Evolutionary conservation across 164 flowering plant species (phyloP), one percentile per base, ranked within the genome.

Genomic region (Magnolia officinalis): DNA sequence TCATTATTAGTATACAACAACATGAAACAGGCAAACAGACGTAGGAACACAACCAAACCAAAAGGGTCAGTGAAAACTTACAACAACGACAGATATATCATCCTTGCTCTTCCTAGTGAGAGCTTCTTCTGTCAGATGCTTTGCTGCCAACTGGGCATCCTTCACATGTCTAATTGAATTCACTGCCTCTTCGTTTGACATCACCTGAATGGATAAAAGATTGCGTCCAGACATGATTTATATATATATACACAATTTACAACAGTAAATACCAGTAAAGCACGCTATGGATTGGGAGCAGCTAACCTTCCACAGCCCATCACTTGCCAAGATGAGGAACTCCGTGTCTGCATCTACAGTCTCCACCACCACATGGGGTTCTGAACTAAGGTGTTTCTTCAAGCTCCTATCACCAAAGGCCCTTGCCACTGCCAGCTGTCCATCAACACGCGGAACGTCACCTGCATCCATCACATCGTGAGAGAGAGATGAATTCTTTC

Each of bases 341-440:
- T 96, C 96, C 2, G 94, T 83, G 63, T 86, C 88, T 37, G 83
- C 88, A 68, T 89, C 92, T 51, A 96, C 82, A 50, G 74, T 71
- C 76, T 86, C 90, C 58, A 84, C 81, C 0, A 19, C 59, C 2
- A 94, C 89, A 81, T 94, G 81, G 16, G 99, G 99, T 58, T 96
- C 98, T 18, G 99, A 91, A 79, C 96, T 94, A 9, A 94, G 86
- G 77, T 96, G 99, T 37, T 59, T 75, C 80, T 96, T 96, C 84
- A 96, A 81, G 83, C 91, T 89, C 83, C 84, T 90, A 78, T 96
- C 98, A n/a, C 99, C 99, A 84, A 96, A 96, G 19, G 98, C 98
- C 80, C 99, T 86, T 59, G 99, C 91, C 74, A 94, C 95, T 0
- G 97, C 97, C 77, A 96, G 72, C 80, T 87, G 95, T 31, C 98